Conservation (phyloP, 257 asterid genomes). For the Craterostigma plantagineum region DNA sequence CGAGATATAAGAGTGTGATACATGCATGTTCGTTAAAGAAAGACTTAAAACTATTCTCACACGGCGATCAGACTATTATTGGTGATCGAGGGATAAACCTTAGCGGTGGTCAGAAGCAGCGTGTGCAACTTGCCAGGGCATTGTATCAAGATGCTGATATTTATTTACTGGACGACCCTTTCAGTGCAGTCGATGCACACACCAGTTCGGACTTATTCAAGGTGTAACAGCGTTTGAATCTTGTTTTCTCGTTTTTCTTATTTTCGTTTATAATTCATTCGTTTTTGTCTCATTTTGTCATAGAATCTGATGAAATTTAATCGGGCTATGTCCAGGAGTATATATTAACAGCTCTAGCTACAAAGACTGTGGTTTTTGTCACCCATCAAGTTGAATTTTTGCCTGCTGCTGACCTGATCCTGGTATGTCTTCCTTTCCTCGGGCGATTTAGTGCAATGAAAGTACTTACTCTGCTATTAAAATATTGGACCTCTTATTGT, state of each 20-base stretch:
- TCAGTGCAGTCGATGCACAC: conserved; percentile 98
- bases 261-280: too few relatives aligned
- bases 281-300: conserved; percentile 2
- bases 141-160: conserved; percentile 92
- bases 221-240: conserved; percentile 20
- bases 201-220: conserved; percentile 88
- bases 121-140: conserved; percentile 97
- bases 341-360: conserved; percentile 69
- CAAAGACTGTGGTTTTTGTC: conserved; percentile 74
- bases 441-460: too few relatives aligned
- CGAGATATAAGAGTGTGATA: conserved; percentile 68
- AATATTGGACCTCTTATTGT: too few relatives aligned
- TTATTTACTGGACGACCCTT: conserved; percentile 92
- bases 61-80: conserved; percentile 93
- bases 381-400: conserved; percentile 97
- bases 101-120: conserved; percentile 97
- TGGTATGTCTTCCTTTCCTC: conserved; percentile 70
- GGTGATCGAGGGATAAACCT: conserved; percentile 98
- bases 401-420: conserved; percentile 85
- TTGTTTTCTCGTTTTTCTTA: background rate
- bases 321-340: conserved; percentile 56
- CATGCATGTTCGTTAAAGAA: conserved; percentile 85
- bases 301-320: conserved; percentile 13
- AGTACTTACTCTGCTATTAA: too few relatives aligned
- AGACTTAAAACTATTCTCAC: conserved; percentile 85